Conservation (phyloP, 257 asterid genomes). For the Nicotiana otophora region DNA sequence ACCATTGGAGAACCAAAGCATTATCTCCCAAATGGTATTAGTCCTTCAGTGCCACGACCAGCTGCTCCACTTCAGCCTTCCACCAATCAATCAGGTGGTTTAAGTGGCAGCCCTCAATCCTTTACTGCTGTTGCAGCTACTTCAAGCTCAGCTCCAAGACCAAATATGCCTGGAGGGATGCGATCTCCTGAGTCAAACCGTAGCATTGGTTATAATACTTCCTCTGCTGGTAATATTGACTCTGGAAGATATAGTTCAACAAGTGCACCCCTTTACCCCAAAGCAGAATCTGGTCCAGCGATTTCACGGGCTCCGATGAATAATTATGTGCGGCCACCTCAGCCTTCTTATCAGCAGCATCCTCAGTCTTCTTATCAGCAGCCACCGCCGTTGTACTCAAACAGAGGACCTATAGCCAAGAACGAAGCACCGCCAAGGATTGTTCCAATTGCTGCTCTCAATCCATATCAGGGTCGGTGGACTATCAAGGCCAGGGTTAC, state of each 20-base stretch:
- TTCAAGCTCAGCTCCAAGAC: slow-evolving; percentile 33
- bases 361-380: slow-evolving; percentile 40
- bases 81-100: slow-evolving; percentile 34
- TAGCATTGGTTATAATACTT: slow-evolving; percentile 31
- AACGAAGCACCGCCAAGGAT: slow-evolving; percentile 78
- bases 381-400: slow-evolving; percentile 53
- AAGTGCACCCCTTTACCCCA: slow-evolving; percentile 31
- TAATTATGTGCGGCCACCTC: slow-evolving; percentile 62
- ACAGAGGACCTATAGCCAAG: slow-evolving; percentile 80
- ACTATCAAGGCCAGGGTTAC: slow-evolving; percentile 93
- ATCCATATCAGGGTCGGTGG: slow-evolving; percentile 90
- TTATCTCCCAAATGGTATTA: slow-evolving; percentile 33
- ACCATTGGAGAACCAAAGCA: slow-evolving; percentile 63
- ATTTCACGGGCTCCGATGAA: slow-evolving; percentile 39
- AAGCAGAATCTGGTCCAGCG: slow-evolving; percentile 40
- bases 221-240: slow-evolving; percentile 35
- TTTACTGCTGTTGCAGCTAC: slow-evolving; percentile 24
- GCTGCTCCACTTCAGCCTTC: slow-evolving; percentile 25
- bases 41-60: slow-evolving; percentile 30
- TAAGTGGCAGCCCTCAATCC: slow-evolving; percentile 23
- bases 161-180: slow-evolving; percentile 36
- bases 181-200: slow-evolving; percentile 33
- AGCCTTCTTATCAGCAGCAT: slow-evolving; percentile 49
- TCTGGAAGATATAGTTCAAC: slow-evolving; percentile 35
- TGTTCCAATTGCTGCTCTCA: slow-evolving; percentile 73